Evolutionary conservation across 202 grass and related monocot species (phyloP).

Genomic region (Panicum virgatum): DNA sequence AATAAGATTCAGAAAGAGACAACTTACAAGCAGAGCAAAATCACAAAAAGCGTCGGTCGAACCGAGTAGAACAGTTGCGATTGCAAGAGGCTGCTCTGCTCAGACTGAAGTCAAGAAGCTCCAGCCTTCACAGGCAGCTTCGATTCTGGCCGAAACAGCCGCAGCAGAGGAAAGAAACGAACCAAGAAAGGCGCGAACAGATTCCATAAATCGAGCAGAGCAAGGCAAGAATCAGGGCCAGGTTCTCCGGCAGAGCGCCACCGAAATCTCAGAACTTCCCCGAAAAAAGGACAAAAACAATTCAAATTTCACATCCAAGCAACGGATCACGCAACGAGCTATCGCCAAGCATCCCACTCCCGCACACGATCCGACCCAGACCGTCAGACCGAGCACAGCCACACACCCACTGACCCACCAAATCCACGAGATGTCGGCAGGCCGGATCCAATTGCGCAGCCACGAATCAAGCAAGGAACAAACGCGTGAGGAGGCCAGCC

Average conservation of each 20-base stretch:
- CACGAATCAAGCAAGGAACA: conserved; percentile 7
- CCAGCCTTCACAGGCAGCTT: neutral
- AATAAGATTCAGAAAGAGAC: neutral
- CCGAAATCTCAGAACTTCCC: neutral
- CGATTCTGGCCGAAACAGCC: neutral
- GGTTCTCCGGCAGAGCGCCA: conserved; percentile 2
- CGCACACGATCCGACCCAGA: conserved; percentile 7
- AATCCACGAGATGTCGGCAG: neutral
- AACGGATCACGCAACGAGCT: conserved; percentile 32
- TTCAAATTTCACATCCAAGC: conserved; percentile 29
- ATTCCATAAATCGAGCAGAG: neutral
- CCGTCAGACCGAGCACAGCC: neutral
- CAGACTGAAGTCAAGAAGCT: neutral
- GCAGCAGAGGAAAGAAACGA: neutral
- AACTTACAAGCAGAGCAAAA: neutral
- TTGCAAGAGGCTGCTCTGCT: neutral
- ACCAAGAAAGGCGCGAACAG: neutral
- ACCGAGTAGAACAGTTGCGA: conserved; percentile 5
- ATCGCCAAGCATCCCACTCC: conserved; percentile 6
- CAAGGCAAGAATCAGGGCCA: conserved; percentile 43
- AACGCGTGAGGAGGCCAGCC: no score
- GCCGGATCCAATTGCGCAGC: conserved; percentile 40
- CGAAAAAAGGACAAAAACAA: neutral
- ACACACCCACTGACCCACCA: conserved; percentile 5
- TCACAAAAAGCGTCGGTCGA: conserved; percentile 13